A percentile compares a stretch with the other conserved stretches of the same genome.
Conservation (phyloP, 2,329 filamentous ascomycete genomes). For the Hypoxylon sp. region DNA sequence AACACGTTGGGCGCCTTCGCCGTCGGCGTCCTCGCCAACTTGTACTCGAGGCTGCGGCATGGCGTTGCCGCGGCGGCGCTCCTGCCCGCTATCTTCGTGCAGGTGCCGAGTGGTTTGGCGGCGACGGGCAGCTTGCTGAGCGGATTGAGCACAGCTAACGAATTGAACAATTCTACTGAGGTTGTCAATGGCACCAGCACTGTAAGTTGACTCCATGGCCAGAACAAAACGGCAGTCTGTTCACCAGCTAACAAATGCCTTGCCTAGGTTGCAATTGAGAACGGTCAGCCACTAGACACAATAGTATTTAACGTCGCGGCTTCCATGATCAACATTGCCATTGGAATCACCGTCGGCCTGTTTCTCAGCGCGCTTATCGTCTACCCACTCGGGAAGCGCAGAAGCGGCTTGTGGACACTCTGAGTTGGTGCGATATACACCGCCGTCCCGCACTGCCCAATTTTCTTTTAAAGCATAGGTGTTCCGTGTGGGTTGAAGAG, state of each 20-base stretch:
- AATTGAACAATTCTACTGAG: conserved; percentile 50
- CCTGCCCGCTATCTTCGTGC: conserved; percentile 58
- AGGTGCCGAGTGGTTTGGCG: conserved; percentile 57
- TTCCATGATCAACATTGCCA: conserved; percentile 62
- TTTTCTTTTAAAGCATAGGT: conserved; percentile 17
- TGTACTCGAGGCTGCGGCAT: conserved; percentile 70
- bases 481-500: conserved; percentile 9
- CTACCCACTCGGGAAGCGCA: conserved; percentile 59
- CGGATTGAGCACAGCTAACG: conserved; percentile 54
- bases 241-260: conserved; percentile 19
- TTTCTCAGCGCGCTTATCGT: conserved; percentile 59
- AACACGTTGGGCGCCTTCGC: conserved; percentile 79
- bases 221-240: not conserved
- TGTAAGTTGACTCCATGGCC: conserved; percentile 28
- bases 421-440: conserved; percentile 36
- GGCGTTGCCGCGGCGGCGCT: conserved; percentile 59
- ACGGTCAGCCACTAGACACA: conserved; percentile 48
- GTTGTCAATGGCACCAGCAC: conserved; percentile 48
- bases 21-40: conserved; percentile 78
- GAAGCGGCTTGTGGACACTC: conserved; percentile 59
- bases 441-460: not conserved
- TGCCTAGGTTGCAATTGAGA: conserved; percentile 35
- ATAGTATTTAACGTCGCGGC: conserved; percentile 56
- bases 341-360: conserved; percentile 59
- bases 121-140: conserved; percentile 57